Evolutionary conservation across 805 yeast genomes (phyloP), one percentile per base, ranked within the genome.

Genomic region (Nakazawaea pomicola): DNA sequence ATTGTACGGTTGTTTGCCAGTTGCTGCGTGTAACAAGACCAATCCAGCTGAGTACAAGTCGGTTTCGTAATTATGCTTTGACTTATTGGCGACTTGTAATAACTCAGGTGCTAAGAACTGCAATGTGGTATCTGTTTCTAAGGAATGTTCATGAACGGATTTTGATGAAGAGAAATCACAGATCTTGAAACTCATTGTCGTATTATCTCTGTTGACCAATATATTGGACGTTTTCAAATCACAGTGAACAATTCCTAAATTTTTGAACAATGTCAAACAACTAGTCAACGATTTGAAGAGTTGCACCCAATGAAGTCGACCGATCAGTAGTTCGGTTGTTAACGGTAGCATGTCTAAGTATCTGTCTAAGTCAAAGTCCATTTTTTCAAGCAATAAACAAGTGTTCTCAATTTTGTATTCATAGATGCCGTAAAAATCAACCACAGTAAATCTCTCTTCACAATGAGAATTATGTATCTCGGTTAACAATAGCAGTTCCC

Each of bases 51-150:
- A 66, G 48, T 61, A 74, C 8, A 68, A 45, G 43, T 74, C 80
- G 2, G 75, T 61, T n/a, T 45, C 52, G 51, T 44, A 60, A 11
- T 50, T 48, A 39, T 70, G 73, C 7, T 47, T 38, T 7, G 44
- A 33, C 0, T 39, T 16, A 16, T 47, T 49, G 10, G 53, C 53
- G 32, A 55, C 39, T 12, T 48, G 29, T 9, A 71, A 41, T 15
- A 74, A 48, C 42, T 70, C 75, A 1, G 79, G 79, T 1, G 78
- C 71, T 8, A 72, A 57, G 52, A 65, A 74, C 30, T 63, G 68
- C 19, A 70, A 54, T 1, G 78, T 57, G 49, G 58, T 55, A 16
- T 52, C 59, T 18, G 18, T 25, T n/a, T 37, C n/a, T 35, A 43
- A 15, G 6, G 25, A 25, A 4, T 5, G 33, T 28, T 43, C 62